Evolutionary conservation across 345 rosid genomes (phyloP).

Genomic region (Bruguiera parviflora): DNA sequence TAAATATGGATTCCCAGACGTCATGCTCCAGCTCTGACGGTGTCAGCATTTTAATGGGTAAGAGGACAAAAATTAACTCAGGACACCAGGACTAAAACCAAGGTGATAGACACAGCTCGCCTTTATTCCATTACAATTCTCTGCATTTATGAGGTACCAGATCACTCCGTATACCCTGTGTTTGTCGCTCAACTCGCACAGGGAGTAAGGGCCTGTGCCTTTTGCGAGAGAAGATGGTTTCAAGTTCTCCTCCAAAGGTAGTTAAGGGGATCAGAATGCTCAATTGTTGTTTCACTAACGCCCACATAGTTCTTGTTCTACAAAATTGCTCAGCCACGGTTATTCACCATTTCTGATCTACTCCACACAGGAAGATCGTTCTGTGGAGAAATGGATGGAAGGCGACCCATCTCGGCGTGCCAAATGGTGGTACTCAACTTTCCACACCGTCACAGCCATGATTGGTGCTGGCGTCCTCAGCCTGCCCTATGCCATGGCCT

Average conservation of each 20-base stretch:
- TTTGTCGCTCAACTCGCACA: slow-evolving; percentile 11
- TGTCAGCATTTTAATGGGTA: not conserved
- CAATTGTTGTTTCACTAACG: not conserved
- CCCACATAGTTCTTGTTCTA: not conserved
- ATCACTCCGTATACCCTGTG: slow-evolving; percentile 22
- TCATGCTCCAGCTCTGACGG: not conserved
- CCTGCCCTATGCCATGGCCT: slow-evolving; percentile 95
- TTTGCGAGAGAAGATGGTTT: slow-evolving; percentile 43
- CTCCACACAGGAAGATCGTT: slow-evolving; percentile 42
- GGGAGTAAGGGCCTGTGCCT: slow-evolving; percentile 1
- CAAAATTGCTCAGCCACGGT: not conserved
- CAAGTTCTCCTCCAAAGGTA: slow-evolving; percentile 56
- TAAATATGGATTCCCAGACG: not conserved
- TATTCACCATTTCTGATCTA: not conserved
- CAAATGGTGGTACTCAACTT: slow-evolving; percentile 98
- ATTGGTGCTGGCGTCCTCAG: slow-evolving; percentile 97
- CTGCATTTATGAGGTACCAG: not conserved
- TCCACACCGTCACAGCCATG: slow-evolving; percentile 93
- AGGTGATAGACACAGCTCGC: slow-evolving; percentile 1
- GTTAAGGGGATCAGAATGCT: not conserved
- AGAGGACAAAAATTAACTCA: not conserved
- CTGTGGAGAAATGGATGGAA: slow-evolving; percentile 55
- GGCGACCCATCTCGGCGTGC: slow-evolving; percentile 61
- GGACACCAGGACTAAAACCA: not conserved
- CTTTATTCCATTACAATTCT: slow-evolving; percentile 6